phyloP scores from a whole-genome alignment of 78 protist genomes.

The Fonticula alba region DNA sequence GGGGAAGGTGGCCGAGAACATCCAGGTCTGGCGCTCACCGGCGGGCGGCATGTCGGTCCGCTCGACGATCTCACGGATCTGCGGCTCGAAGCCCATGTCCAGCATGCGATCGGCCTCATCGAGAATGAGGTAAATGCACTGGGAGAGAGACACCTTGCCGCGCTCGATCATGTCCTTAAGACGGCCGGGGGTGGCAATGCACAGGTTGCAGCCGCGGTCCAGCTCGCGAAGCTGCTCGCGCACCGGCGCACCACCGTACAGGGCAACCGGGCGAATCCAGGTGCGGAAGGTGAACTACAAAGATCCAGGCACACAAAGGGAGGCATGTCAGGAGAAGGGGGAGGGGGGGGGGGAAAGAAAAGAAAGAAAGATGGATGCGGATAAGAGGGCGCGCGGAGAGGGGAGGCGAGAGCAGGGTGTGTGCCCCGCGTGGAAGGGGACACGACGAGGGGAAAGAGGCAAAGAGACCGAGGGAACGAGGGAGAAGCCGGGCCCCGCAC shows the following conservation, averaged over 20 bases:
- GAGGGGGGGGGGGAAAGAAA: no score
- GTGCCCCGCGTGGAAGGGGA: no score
- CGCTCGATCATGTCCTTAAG: conserved; percentile 78
- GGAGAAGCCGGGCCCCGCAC: not conserved
- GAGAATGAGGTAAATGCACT: conserved; percentile 50
- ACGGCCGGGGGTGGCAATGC: conserved; percentile 96
- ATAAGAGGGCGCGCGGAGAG: no score
- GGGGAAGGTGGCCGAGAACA: conserved; percentile 98
- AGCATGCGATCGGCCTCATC: conserved; percentile 99
- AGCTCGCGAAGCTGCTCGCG: conserved; percentile 68
- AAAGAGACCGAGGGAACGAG: no score
- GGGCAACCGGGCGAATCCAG: conserved; percentile 46
- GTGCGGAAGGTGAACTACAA: conserved; percentile 69
- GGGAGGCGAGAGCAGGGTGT: no score
- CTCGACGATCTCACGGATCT: conserved; percentile 79
- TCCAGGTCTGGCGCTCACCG: conserved; percentile 69
- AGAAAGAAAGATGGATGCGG: no score
- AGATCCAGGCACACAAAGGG: not conserved
- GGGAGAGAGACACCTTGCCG: conserved; percentile 45
- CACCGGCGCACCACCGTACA: conserved; percentile 93
- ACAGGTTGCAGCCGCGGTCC: conserved; percentile 83
- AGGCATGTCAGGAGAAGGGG: not conserved
- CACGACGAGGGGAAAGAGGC: no score
- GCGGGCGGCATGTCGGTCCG: not conserved
- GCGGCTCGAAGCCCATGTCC: conserved; percentile 99